These are phyloP conservation scores for Hyaloscypha variabilis DNA, from an alignment of 495 filamentous ascomycete species.

Conservation along the genomic window DNA sequence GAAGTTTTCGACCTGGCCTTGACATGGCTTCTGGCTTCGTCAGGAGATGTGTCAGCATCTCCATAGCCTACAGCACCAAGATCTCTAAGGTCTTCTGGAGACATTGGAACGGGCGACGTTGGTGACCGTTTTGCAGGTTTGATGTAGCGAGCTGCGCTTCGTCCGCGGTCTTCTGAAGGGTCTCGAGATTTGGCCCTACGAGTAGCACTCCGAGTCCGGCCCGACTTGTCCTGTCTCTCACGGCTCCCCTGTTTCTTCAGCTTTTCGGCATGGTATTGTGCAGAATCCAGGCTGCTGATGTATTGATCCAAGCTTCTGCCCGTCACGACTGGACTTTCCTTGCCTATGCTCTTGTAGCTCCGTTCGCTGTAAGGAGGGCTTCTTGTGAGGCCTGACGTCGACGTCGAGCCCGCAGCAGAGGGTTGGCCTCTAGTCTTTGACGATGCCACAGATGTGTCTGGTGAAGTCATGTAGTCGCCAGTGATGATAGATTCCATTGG, in stretches of 20 bases:
- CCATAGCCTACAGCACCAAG: slow-evolving; percentile 29
- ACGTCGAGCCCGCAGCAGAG: slow-evolving; percentile 46
- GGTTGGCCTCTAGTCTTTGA: slow-evolving; percentile 43
- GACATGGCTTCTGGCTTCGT: slow-evolving; percentile 26
- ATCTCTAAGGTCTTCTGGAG: slow-evolving; percentile 70
- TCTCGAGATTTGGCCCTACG: slow-evolving; percentile 56
- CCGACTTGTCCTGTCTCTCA: slow-evolving; percentile 53
- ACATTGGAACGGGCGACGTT: slow-evolving; percentile 90
- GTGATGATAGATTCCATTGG: slow-evolving; percentile 54
- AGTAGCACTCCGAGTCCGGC: slow-evolving; percentile 53
- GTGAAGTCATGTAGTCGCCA: slow-evolving; percentile 51
- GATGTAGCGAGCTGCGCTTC: slow-evolving; percentile 66
- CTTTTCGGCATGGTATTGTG: slow-evolving; percentile 62
- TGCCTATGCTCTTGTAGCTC: slow-evolving; percentile 38
- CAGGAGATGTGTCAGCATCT: slow-evolving; percentile 20
- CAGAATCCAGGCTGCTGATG: slow-evolving; percentile 82
- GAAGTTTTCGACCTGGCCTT: slow-evolving; percentile 27
- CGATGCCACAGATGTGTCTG: slow-evolving; percentile 47
- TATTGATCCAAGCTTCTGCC: slow-evolving; percentile 80
- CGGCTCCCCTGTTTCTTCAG: slow-evolving; percentile 60
- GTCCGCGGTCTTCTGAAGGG: slow-evolving; percentile 69
- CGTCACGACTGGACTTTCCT: slow-evolving; percentile 48
- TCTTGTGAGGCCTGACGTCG: slow-evolving; percentile 47
- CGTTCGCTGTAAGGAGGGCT: slow-evolving; percentile 52
- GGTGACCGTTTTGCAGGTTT: slow-evolving; percentile 85